phyloP scores from a whole-genome alignment of 352 stramenopile genomes.

The Globisporangium okanoganense region DNA sequence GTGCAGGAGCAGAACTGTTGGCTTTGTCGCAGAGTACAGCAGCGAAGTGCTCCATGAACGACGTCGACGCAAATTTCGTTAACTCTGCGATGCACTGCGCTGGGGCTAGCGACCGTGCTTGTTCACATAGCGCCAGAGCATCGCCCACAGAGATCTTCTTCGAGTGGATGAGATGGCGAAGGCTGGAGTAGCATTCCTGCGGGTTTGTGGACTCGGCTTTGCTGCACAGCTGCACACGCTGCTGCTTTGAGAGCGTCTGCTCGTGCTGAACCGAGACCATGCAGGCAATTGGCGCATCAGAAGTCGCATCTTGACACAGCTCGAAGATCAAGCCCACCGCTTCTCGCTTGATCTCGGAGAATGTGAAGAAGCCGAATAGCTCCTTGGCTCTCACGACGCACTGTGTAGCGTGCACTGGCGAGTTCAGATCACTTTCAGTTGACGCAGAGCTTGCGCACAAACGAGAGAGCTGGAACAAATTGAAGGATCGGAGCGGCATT shows the following conservation, averaged over 20 bases:
- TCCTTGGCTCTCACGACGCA: conserved; percentile 12
- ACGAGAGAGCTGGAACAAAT: conserved; percentile 16
- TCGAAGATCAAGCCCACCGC: conserved; percentile 14
- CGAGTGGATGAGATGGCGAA: conserved; percentile 26
- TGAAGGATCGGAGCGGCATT: conserved; percentile 21
- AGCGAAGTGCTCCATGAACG: conserved; percentile 5
- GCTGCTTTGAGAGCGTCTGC: conserved; percentile 15
- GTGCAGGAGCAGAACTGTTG: conserved; percentile 24
- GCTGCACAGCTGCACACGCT: conserved; percentile 26
- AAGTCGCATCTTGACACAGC: conserved; percentile 28
- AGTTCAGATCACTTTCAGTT: not conserved
- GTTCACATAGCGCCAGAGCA: conserved; percentile 19
- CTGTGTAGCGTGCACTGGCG: not conserved
- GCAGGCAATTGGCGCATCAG: conserved; percentile 30
- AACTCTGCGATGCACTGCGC: conserved; percentile 15
- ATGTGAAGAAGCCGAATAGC: conserved; percentile 9
- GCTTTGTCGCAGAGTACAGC: conserved; percentile 24
- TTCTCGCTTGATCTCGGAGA: not conserved
- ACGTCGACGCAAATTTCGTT: not conserved
- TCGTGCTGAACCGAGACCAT: conserved; percentile 26
- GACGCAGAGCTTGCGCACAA: conserved; percentile 20
- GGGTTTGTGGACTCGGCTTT: conserved; percentile 19
- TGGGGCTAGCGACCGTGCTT: conserved; percentile 18
- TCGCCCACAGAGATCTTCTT: conserved; percentile 22
- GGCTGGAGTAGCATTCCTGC: conserved; percentile 21